phyloP scores from a whole-genome alignment of 2,329 filamentous ascomycete genomes.

The Pseudogymnoascus sp. region DNA sequence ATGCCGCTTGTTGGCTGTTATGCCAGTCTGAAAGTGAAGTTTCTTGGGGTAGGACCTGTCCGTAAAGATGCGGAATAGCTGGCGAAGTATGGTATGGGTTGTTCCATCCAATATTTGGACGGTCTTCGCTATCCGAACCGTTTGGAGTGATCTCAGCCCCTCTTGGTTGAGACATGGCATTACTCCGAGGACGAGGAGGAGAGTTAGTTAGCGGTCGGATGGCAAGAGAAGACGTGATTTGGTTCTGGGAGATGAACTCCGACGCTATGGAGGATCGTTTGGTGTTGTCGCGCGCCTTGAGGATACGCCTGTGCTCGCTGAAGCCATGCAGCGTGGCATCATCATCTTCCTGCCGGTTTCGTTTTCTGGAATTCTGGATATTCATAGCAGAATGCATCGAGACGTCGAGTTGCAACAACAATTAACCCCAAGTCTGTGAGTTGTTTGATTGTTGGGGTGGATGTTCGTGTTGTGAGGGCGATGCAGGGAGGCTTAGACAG shows the following conservation, averaged over 20 bases:
- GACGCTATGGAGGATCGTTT: not conserved
- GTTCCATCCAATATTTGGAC: slow-evolving; percentile 19
- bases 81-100: slow-evolving; percentile 24
- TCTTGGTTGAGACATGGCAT: slow-evolving; percentile 21
- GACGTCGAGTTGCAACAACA: not conserved
- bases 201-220: slow-evolving; percentile 11
- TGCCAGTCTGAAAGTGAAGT: slow-evolving; percentile 14
- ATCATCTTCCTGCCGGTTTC: slow-evolving; percentile 20
- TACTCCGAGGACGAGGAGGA: not conserved
- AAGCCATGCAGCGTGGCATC: slow-evolving; percentile 21
- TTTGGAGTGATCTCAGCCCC: slow-evolving; percentile 23
- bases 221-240: slow-evolving; percentile 18
- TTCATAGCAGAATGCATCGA: not conserved
- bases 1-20: slow-evolving; percentile 14
- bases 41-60: slow-evolving; percentile 7
- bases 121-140: slow-evolving; percentile 27
- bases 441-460: not conserved
- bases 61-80: slow-evolving; percentile 17
- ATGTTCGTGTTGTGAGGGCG: not conserved
- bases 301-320: slow-evolving; percentile 24
- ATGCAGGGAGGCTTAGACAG: not conserved
- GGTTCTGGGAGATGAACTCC: slow-evolving; percentile 11
- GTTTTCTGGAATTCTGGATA: not conserved
- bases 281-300: slow-evolving; percentile 5
- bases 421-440: not conserved